Conservation (phyloP, 345 rosid species). For the Melastoma malabathricum region DNA sequence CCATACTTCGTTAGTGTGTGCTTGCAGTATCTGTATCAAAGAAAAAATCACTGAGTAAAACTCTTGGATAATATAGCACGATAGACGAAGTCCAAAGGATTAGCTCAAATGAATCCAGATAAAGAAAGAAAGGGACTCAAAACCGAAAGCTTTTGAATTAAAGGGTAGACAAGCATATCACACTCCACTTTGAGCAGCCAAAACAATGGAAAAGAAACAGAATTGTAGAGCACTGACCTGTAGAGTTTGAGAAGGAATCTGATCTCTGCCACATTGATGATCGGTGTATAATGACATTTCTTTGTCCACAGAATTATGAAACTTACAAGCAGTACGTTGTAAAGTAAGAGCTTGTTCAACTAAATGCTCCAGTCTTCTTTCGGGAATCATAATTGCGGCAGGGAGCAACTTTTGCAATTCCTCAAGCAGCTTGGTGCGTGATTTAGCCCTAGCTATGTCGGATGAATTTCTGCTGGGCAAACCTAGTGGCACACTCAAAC, state of each 20-base stretch:
- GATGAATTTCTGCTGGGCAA: slow-evolving; percentile 15
- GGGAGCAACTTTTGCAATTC: slow-evolving; percentile 46
- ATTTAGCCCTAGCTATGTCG: slow-evolving; percentile 17
- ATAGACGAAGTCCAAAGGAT: neutral
- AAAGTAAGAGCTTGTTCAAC: slow-evolving; percentile 53
- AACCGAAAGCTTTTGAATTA: neutral
- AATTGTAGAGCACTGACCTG: slow-evolving; percentile 29
- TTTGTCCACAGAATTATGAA: slow-evolving; percentile 42
- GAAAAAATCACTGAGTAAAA: neutral
- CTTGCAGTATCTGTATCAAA: slow-evolving; percentile 33
- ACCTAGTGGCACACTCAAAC: slow-evolving; percentile 8
- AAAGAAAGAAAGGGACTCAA: neutral
- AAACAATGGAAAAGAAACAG: neutral
- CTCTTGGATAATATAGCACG: too few species aligned
- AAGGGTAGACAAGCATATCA: neutral
- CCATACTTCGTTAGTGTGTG: slow-evolving; percentile 57
- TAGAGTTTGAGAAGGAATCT: slow-evolving; percentile 44
- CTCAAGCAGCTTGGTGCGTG: slow-evolving; percentile 36
- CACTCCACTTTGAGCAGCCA: slow-evolving; percentile 3
- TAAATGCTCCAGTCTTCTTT: slow-evolving; percentile 50
- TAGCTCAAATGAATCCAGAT: neutral
- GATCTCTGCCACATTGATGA: slow-evolving; percentile 52
- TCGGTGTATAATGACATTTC: slow-evolving; percentile 49
- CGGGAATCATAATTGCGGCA: slow-evolving; percentile 40
- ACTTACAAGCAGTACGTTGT: slow-evolving; percentile 41